phyloP scores from a whole-genome alignment of 192 early-diverging fungal genomes.

The Coemansia sp. region DNA sequence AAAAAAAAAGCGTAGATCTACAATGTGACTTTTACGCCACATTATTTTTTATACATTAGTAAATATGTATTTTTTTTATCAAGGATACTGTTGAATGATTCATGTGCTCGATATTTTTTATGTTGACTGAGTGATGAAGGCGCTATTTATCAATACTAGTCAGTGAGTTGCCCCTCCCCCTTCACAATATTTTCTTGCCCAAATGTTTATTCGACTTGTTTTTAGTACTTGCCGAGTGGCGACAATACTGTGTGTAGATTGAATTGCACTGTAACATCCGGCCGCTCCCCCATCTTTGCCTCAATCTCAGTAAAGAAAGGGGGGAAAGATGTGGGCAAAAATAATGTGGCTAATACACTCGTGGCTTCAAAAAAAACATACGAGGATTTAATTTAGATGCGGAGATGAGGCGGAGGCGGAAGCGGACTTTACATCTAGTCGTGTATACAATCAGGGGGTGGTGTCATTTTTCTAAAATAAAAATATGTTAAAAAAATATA shows the following conservation, averaged over 20 bases:
- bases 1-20: neutral
- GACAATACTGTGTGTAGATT: neutral
- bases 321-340: neutral
- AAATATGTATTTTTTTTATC: neutral
- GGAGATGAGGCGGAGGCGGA: conserved; percentile 3
- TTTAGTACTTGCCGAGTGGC: conserved; percentile 8
- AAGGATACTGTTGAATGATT: conserved; percentile 3
- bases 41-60: neutral
- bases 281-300: neutral
- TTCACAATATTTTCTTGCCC: neutral
- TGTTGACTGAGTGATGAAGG: conserved; percentile 5
- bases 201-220: neutral
- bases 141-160: conserved; percentile 10
- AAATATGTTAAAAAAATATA: neutral
- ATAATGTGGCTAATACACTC: neutral
- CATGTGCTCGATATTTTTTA: neutral
- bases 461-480: neutral
- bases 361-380: neutral
- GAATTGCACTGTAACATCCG: conserved; percentile 7
- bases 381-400: conserved; percentile 7
- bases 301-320: neutral
- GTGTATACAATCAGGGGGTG: neutral
- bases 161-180: neutral
- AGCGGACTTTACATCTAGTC: neutral
- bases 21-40: conserved; percentile 6